Evolutionary conservation across 768 basidiomycete genomes (phyloP).

Genomic region (Serendipita vermifera): DNA sequence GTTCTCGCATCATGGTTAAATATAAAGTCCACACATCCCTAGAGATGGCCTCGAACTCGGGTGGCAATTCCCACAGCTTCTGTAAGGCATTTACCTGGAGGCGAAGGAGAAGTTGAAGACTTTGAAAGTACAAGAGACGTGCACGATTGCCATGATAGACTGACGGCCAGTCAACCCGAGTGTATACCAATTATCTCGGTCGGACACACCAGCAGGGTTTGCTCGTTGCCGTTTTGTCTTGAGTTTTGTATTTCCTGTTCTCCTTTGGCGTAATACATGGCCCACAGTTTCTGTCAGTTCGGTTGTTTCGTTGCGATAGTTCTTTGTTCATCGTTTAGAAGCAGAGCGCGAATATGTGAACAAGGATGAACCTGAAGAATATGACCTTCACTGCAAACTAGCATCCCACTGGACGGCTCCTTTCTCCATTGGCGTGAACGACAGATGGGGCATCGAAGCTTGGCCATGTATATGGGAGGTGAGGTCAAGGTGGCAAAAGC

Average conservation of each 20-base stretch:
- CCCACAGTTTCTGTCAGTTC: slow-evolving; percentile 48
- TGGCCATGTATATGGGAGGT: slow-evolving; percentile 15
- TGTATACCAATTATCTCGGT: neutral
- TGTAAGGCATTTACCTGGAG: slow-evolving; percentile 56
- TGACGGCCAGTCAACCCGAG: slow-evolving; percentile 21
- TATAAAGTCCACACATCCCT: slow-evolving; percentile 72
- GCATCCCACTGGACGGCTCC: slow-evolving; percentile 63
- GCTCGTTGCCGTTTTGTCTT: slow-evolving; percentile 41
- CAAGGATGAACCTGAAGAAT: slow-evolving; percentile 57
- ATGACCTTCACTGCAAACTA: slow-evolving; percentile 86
- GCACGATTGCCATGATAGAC: slow-evolving; percentile 77
- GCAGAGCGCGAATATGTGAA: neutral
- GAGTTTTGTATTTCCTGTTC: slow-evolving; percentile 38
- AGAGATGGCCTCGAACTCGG: slow-evolving; percentile 74
- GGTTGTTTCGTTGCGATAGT: slow-evolving; percentile 61
- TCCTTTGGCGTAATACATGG: slow-evolving; percentile 55
- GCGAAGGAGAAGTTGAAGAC: slow-evolving; percentile 67
- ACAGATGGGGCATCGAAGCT: slow-evolving; percentile 60
- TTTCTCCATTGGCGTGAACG: slow-evolving; percentile 82
- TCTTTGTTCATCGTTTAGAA: slow-evolving; percentile 37
- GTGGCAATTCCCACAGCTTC: slow-evolving; percentile 54
- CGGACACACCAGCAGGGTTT: slow-evolving; percentile 37
- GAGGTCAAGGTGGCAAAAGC: neutral
- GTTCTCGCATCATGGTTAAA: slow-evolving; percentile 46
- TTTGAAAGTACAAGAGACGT: slow-evolving; percentile 69